Evolutionary conservation across 208 protist genomes (phyloP), one percentile per base, ranked within the genome.

Genomic region (Leishmania turanica): DNA sequence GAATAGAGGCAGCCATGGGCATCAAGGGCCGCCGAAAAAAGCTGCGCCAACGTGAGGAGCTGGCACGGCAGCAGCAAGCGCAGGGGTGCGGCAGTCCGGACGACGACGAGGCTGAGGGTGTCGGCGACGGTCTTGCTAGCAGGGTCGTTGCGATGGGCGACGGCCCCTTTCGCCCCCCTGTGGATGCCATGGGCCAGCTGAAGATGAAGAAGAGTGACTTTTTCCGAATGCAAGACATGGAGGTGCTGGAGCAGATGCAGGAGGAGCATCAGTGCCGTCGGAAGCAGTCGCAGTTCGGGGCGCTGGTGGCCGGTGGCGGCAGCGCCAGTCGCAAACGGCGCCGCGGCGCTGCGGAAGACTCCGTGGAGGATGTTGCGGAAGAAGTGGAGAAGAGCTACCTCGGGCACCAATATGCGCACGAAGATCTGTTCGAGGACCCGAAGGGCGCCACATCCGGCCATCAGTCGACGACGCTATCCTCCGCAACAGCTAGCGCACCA

Each of bases 191-290:
- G 62, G 91, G 90, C 4, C 49, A 85, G 17, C 72, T 96, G 68
- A 88, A 84, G 72, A 91, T 97, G 82, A 97, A 96, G 79, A 96
- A 96, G 74, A 96, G 87, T 49, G 92, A 97, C 49, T 87, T 94
- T 54, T 97, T 90, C 85, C 91, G 91, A 53, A 91, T 97, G 87
- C 88, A 92, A 42, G 94, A 97, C 74, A 79, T 88, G 85, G 89
- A 94, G 34, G 94, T 96, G 73, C 85, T 97, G 31, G 94, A 97
- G 27, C 86, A 89, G 62, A 83, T 95, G 72, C 88, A 88, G 49
- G 92, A 97, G 70, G 91, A 97, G 78, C 94, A 96, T 75, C 79
- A 79, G 51, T 79, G 82, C 31, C 92, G 94, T 27, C 87, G 88
- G 17, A 82, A 82, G 64, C 69, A 78, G 64, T 56, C 82, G 24